Evolutionary conservation across 495 filamentous ascomycete species (phyloP).

Genomic region (Neurospora sp.): DNA sequence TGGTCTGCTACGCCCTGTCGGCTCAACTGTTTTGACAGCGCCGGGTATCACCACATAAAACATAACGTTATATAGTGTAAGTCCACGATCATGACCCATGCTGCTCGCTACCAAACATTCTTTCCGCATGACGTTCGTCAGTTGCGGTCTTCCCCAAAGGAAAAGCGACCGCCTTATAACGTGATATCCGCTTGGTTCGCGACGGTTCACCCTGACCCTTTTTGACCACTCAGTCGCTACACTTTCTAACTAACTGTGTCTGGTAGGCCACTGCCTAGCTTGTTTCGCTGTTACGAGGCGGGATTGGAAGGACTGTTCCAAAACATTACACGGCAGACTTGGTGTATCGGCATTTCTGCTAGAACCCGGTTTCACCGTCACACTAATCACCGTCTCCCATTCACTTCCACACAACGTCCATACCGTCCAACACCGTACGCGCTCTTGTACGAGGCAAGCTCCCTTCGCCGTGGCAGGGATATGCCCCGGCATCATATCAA

Average conservation of each 20-base stretch:
- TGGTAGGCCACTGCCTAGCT: background rate
- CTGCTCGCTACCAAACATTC: background rate
- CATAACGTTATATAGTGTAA: background rate
- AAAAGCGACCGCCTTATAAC: background rate
- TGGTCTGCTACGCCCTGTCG: constrained; percentile 2
- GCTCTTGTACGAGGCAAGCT: constrained; percentile 3
- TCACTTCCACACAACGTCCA: background rate
- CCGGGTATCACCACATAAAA: constrained; percentile 9
- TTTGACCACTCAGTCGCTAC: background rate
- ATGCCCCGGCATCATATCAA: constrained; percentile 2
- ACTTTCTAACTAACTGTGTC: background rate
- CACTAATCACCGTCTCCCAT: constrained; percentile 15
- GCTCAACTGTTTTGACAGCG: constrained; percentile 5
- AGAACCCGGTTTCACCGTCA: constrained; percentile 16
- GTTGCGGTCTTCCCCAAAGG: background rate
- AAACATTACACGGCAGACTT: background rate
- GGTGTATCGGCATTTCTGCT: constrained; percentile 6
- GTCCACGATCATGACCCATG: background rate
- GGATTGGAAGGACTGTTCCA: background rate
- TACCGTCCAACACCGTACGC: constrained; percentile 1
- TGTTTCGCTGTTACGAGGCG: background rate
- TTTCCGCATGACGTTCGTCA: background rate
- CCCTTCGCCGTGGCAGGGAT: constrained; percentile 6
- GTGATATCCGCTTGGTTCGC: background rate
- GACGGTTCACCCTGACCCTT: background rate